Evolutionary conservation across 2,329 filamentous ascomycete genomes (phyloP).

Genomic region (Hawksworthiomyces lignivorus): DNA sequence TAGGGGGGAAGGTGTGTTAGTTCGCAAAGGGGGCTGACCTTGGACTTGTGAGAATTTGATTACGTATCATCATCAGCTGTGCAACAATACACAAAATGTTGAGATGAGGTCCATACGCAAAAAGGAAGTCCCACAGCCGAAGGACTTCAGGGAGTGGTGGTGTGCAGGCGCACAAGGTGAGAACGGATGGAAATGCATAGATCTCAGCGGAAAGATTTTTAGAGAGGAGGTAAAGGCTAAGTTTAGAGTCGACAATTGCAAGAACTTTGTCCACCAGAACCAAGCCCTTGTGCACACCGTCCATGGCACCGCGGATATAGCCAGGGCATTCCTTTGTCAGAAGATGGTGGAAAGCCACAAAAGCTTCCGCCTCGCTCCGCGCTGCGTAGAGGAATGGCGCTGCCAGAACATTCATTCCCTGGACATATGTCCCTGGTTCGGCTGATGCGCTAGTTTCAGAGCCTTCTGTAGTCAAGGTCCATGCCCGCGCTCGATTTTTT

Average conservation of each 20-base stretch:
- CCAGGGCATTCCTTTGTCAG: constrained; percentile 84
- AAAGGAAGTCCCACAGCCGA: constrained; percentile 91
- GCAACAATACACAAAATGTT: constrained; percentile 97
- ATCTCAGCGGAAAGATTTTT: constrained; percentile 89
- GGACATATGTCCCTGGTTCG: constrained; percentile 83
- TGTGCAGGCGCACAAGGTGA: constrained; percentile 92
- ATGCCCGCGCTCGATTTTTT: constrained; percentile 45
- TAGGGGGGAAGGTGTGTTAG: not conserved
- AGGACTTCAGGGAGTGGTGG: constrained; percentile 90
- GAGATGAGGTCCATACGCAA: constrained; percentile 89
- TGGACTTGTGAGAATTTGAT: constrained; percentile 72
- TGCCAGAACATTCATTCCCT: constrained; percentile 97
- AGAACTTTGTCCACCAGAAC: constrained; percentile 87
- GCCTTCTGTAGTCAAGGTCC: constrained; percentile 56
- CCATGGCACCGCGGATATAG: constrained; percentile 94
- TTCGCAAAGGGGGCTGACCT: constrained; percentile 68
- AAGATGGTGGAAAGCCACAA: constrained; percentile 80
- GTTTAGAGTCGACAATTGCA: constrained; percentile 81
- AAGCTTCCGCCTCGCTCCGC: constrained; percentile 89
- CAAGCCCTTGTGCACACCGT: constrained; percentile 88
- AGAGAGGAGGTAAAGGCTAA: constrained; percentile 73
- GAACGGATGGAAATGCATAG: constrained; percentile 90
- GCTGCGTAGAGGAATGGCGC: constrained; percentile 94
- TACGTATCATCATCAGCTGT: constrained; percentile 81
- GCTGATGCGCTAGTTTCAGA: constrained; percentile 48